Evolutionary conservation across 208 protist genomes (phyloP).

Genomic region (Trypanosoma theileri): DNA sequence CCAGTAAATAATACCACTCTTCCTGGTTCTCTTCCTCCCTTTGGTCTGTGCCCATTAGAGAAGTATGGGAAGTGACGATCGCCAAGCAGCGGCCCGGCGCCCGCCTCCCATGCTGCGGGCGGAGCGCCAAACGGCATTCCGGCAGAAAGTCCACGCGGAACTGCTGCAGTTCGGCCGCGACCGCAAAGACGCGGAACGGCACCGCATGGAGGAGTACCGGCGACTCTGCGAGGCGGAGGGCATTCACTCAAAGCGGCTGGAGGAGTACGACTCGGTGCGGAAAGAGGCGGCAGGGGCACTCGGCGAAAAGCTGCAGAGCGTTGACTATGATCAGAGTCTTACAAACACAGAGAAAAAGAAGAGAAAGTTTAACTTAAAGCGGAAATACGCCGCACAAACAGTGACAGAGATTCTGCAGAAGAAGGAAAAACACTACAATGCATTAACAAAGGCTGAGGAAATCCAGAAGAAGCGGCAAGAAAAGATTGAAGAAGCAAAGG

Average conservation of each 20-base stretch:
- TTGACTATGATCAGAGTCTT: constrained; percentile 86
- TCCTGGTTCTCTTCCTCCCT: too few species aligned
- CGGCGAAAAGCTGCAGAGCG: constrained; percentile 47
- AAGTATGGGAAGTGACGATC: neutral
- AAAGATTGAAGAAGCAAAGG: constrained; percentile 42
- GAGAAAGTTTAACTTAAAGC: constrained; percentile 86
- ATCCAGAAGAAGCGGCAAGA: constrained; percentile 53
- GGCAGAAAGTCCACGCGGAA: constrained; percentile 57
- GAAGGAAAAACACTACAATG: constrained; percentile 55
- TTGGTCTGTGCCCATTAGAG: too few species aligned
- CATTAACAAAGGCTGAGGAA: constrained; percentile 58
- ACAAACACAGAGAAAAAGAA: constrained; percentile 87
- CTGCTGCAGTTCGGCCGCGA: constrained; percentile 63
- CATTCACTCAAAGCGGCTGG: constrained; percentile 74
- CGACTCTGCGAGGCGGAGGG: constrained; percentile 81
- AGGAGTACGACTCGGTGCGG: constrained; percentile 74
- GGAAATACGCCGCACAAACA: constrained; percentile 78
- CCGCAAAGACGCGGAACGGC: constrained; percentile 74
- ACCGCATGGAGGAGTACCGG: constrained; percentile 88
- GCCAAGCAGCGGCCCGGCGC: constrained; percentile 30
- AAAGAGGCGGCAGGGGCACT: constrained; percentile 41
- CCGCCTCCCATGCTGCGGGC: constrained; percentile 63
- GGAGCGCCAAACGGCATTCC: constrained; percentile 75
- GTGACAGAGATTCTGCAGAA: constrained; percentile 68
- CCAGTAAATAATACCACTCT: too few species aligned